Evolutionary conservation across 768 basidiomycete species (phyloP).

Genomic region (Strobilomyces dryophilus): DNA sequence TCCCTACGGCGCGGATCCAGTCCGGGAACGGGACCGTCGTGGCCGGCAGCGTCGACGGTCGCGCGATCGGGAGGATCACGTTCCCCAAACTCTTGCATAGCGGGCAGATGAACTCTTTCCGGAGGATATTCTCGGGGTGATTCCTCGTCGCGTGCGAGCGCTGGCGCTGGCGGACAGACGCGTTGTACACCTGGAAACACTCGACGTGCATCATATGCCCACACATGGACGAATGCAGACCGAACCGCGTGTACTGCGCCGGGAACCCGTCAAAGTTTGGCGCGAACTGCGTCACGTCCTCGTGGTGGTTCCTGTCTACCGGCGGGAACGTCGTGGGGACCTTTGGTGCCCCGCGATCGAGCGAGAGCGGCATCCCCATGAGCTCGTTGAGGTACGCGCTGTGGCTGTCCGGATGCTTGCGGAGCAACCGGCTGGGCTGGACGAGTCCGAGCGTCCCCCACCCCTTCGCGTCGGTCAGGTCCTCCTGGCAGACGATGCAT

Average conservation of each 20-base stretch:
- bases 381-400: constrained; percentile 66
- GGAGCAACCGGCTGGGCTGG: constrained; percentile 82
- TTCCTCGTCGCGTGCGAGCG: constrained; percentile 85
- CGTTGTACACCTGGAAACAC: constrained; percentile 88
- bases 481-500: constrained; percentile 99
- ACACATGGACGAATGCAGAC: constrained; percentile 83
- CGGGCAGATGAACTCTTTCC: constrained; percentile 95
- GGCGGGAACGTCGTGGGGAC: constrained; percentile 28
- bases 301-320: constrained; percentile 18
- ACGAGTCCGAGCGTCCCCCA: constrained; percentile 87
- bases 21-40: constrained; percentile 70
- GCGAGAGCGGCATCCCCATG: constrained; percentile 53
- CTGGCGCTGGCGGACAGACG: constrained; percentile 84
- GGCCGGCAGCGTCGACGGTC: constrained; percentile 39
- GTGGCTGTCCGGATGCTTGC: constrained; percentile 69
- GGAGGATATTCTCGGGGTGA: constrained; percentile 90
- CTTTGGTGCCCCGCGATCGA: constrained; percentile 49
- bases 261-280: constrained; percentile 75
- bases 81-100: constrained; percentile 97
- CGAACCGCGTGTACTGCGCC: constrained; percentile 70
- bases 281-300: constrained; percentile 39
- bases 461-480: constrained; percentile 62
- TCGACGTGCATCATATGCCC: constrained; percentile 97
- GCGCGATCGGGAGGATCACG: constrained; percentile 79
- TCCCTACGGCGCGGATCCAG: constrained; percentile 87